These are phyloP conservation scores for Daucus carota DNA, from an alignment of 129 eudicot species.

Conservation along the genomic window DH1_v3.0 NC_030385.2:40448501-40449000, in stretches of 20 bases:
- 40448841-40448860: slow-evolving; percentile 43
- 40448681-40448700: neutral
- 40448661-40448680: slow-evolving; percentile 27
- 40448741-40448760: slow-evolving; percentile 35
- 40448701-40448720: neutral
- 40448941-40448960: too few relatives aligned
- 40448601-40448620: slow-evolving; percentile 25
- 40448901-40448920: neutral
- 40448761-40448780: slow-evolving; percentile 22
- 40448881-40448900: slow-evolving; percentile 3
- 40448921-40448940: too few relatives aligned
- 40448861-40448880: neutral
- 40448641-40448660: slow-evolving; percentile 17
- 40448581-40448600: slow-evolving; percentile 32
- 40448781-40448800: slow-evolving; percentile 37
- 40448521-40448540: slow-evolving; percentile 33
- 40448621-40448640: slow-evolving; percentile 16
- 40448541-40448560: slow-evolving; percentile 64
- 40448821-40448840: slow-evolving; percentile 31
- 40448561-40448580: slow-evolving; percentile 36
- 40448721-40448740: slow-evolving; percentile 22
- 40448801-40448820: slow-evolving; percentile 24
- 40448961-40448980: too few relatives aligned
- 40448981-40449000: too few relatives aligned
- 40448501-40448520: neutral